Evolutionary conservation across 2,329 filamentous ascomycete genomes (phyloP).

Genomic region (Paramyrothecium sp.): DNA sequence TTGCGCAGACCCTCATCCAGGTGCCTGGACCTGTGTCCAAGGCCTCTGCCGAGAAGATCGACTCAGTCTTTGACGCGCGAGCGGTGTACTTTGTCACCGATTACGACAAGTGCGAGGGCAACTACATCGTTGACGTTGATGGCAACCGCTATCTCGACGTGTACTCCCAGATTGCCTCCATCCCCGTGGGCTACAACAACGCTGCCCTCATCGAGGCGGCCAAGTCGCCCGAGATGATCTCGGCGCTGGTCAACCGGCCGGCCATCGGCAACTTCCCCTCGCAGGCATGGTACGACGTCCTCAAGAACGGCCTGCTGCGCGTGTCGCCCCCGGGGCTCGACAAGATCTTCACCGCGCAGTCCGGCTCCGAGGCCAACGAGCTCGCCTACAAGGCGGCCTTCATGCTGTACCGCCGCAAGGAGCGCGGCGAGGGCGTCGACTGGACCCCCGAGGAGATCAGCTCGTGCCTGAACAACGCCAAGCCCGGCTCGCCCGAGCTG

Average conservation of each 20-base stretch:
- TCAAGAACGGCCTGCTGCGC: constrained; percentile 68
- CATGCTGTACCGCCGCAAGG: constrained; percentile 73
- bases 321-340: constrained; percentile 73
- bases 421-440: constrained; percentile 68
- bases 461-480: constrained; percentile 69
- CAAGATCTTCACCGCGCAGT: constrained; percentile 79
- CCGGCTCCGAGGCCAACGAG: constrained; percentile 81
- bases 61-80: constrained; percentile 49
- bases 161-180: constrained; percentile 79
- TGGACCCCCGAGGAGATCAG: constrained; percentile 69
- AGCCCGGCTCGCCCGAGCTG: constrained; percentile 70
- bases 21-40: constrained; percentile 38
- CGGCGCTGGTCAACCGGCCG: constrained; percentile 73
- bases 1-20: constrained; percentile 31
- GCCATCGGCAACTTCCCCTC: constrained; percentile 80
- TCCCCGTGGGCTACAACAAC: constrained; percentile 83
- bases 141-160: constrained; percentile 50
- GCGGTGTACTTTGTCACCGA: constrained; percentile 52
- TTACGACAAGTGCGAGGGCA: constrained; percentile 50
- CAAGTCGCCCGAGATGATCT: constrained; percentile 68
- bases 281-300: constrained; percentile 69
- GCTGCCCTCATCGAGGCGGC: constrained; percentile 64
- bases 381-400: constrained; percentile 84
- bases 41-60: constrained; percentile 38
- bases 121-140: constrained; percentile 51